Evolutionary conservation across 257 asterid species (phyloP).

Genomic region (Solanum tarapatanum): DNA sequence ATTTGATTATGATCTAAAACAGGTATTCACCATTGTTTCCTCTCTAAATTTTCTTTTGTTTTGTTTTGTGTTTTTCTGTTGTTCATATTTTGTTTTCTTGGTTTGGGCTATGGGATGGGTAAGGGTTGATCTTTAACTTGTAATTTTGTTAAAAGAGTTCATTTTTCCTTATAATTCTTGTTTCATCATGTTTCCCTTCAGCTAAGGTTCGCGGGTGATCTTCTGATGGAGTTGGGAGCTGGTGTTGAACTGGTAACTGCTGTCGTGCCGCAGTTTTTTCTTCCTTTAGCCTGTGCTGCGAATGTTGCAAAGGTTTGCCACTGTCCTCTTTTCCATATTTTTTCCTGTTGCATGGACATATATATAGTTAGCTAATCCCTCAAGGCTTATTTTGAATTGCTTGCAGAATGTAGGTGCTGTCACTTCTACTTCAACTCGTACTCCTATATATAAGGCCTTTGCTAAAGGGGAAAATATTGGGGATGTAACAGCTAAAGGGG

Average conservation of each 20-base stretch:
- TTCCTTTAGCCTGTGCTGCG: conserved; percentile 98
- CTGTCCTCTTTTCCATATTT: background rate
- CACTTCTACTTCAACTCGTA: conserved; percentile 94
- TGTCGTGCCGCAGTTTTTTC: conserved; percentile 78
- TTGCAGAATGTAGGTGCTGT: conserved; percentile 88
- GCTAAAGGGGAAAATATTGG: conserved; percentile 99
- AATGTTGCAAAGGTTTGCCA: conserved; percentile 78
- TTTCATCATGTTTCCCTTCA: conserved; percentile 17
- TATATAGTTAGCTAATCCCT: background rate
- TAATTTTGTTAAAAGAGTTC: background rate
- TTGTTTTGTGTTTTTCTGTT: background rate
- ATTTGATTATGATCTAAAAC: conserved; percentile 94
- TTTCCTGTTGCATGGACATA: background rate
- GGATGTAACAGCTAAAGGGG: conserved; percentile 99
- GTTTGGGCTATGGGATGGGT: background rate
- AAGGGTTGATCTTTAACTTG: background rate
- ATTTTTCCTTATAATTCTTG: conserved; percentile 2
- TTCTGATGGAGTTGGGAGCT: conserved; percentile 96
- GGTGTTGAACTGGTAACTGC: conserved; percentile 91
- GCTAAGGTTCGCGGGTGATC: conserved; percentile 97
- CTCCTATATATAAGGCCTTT: conserved; percentile 96
- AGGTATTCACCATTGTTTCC: conserved; percentile 35
- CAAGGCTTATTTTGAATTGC: conserved; percentile 12
- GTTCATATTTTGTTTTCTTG: background rate
- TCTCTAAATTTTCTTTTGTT: background rate